A percentile compares a stretch with the other conserved stretches of the same genome.
phyloP scores from a whole-genome alignment of 1,284 basidiomycete genomes.

The Irpex sp. region DNA sequence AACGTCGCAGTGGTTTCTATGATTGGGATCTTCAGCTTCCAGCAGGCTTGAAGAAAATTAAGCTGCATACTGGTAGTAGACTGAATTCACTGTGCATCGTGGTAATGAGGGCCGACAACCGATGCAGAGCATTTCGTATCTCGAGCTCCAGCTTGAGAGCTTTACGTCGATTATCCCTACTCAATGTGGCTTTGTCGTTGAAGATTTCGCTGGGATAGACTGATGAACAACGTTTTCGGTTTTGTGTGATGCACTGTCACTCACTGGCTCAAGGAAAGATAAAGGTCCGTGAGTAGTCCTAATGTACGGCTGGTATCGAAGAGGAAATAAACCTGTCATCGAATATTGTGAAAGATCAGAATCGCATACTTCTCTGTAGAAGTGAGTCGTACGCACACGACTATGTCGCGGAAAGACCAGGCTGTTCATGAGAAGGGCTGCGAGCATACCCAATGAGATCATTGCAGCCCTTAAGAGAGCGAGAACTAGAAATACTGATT shows the following conservation, averaged over 20 bases:
- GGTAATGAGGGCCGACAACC: conserved; percentile 35
- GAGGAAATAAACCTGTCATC: conserved; percentile 40
- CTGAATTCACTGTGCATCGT: conserved; percentile 50
- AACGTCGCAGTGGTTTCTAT: conserved; percentile 47
- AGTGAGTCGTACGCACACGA: conserved; percentile 28
- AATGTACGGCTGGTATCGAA: conserved; percentile 38
- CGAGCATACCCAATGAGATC: conserved; percentile 44
- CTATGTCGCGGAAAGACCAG: conserved; percentile 47
- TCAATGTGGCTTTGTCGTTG: conserved; percentile 26
- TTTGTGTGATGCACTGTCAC: conserved; percentile 11
- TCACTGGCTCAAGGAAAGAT: conserved; percentile 43
- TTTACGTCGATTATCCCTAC: conserved; percentile 32
- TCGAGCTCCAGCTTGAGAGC: conserved; percentile 40
- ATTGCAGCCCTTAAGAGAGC: conserved; percentile 37
- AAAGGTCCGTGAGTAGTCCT: conserved; percentile 39
- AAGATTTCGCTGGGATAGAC: conserved; percentile 35
- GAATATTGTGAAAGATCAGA: not conserved
- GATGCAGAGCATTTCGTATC: conserved; percentile 38
- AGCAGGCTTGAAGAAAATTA: not conserved
- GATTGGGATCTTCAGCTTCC: not conserved
- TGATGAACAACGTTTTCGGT: not conserved
- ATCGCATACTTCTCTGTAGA: not conserved
- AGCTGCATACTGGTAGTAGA: conserved; percentile 40
- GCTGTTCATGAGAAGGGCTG: conserved; percentile 43
- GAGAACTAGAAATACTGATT: conserved; percentile 29